Evolutionary conservation across 192 early-diverging fungal genomes (phyloP), one percentile per base, ranked within the genome.

Genomic region (Globomyces pollinis-pini): DNA sequence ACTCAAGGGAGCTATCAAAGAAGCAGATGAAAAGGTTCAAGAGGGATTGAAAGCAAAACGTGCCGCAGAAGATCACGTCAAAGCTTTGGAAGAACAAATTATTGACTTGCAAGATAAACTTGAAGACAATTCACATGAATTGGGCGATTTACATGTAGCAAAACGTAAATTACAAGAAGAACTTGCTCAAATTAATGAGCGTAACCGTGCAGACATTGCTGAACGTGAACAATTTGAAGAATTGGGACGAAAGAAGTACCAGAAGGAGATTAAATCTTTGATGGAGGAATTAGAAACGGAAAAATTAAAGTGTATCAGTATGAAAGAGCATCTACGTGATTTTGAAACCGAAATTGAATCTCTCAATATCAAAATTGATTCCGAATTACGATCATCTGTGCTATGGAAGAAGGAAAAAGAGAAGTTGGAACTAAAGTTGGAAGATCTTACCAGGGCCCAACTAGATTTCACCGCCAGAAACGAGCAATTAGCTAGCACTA

Each of bases 341-440:
- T 71, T 93, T 12, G 86, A 86, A 57, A 67, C 60, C 23, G 83
- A 83, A 26, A 67, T 87, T 60, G 86, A 88, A 57, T 65, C 63
- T 2, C 63, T 85, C 9, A 65, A 75, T 12, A 71, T 79, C 50
- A 71, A 76, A 29, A 70, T 84, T 24, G 89, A 93, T 59, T 75
- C 78, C 55, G 87, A 90, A 57, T 64, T 86, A 23, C 81, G 87
- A 18, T 73, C 67, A 24, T 70, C 77, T 33, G 77, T 79, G 33
- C 73, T 76, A 9, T 84, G 87, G 62, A 85, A 87, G 61, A 87
- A 89, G 56, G 91, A 91, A 34, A 87, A 84, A 57, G 87, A 90
- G 67, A 75, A 83, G 60, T 76, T 92, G 33, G 82, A 86, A 63
- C 58, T 72, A 4, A 80, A 81, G 57, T 74, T 88, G 61, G 74